Conservation (phyloP, 2,329 filamentous ascomycete species). For the Diaporthe batatas region DNA sequence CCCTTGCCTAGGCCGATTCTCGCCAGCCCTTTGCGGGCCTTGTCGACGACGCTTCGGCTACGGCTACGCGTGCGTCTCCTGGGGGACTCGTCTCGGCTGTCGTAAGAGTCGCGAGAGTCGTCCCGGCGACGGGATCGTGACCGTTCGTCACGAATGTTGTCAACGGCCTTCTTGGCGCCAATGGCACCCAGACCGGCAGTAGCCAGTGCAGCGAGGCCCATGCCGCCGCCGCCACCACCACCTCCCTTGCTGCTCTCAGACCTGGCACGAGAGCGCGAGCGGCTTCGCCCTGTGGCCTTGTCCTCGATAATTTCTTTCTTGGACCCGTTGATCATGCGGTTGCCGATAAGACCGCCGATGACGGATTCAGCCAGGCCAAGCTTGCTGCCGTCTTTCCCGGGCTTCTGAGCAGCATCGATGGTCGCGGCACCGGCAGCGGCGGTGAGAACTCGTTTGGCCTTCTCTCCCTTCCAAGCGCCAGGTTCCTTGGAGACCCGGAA, state of each 20-base stretch:
- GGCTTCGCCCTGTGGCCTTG: constrained; percentile 71
- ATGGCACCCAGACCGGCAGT: constrained; percentile 73
- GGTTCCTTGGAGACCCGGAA: constrained; percentile 91
- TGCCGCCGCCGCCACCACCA: constrained; percentile 59
- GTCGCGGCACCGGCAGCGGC: constrained; percentile 88
- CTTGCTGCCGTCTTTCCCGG: constrained; percentile 82
- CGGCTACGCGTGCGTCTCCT: constrained; percentile 56
- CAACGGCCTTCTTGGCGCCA: constrained; percentile 71
- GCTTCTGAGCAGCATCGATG: constrained; percentile 82
- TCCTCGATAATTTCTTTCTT: constrained; percentile 75
- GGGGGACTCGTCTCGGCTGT: constrained; percentile 58
- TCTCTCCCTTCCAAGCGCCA: constrained; percentile 90
- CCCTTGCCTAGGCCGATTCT: constrained; percentile 70
- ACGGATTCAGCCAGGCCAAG: constrained; percentile 88
- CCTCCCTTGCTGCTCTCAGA: constrained; percentile 64
- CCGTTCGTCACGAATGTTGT: constrained; percentile 54
- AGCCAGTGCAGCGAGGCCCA: constrained; percentile 72
- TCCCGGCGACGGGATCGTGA: constrained; percentile 63
- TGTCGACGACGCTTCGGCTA: constrained; percentile 76
- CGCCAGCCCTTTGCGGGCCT: constrained; percentile 71
- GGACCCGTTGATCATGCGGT: constrained; percentile 86
- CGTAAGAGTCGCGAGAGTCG: constrained; percentile 59
- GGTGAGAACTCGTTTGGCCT: constrained; percentile 91
- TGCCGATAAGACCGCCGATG: constrained; percentile 88
- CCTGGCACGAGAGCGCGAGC: constrained; percentile 78